phyloP scores from a whole-genome alignment of 225 moss, liverwort and hornwort species.

The Pleurozium schreberi region DNA sequence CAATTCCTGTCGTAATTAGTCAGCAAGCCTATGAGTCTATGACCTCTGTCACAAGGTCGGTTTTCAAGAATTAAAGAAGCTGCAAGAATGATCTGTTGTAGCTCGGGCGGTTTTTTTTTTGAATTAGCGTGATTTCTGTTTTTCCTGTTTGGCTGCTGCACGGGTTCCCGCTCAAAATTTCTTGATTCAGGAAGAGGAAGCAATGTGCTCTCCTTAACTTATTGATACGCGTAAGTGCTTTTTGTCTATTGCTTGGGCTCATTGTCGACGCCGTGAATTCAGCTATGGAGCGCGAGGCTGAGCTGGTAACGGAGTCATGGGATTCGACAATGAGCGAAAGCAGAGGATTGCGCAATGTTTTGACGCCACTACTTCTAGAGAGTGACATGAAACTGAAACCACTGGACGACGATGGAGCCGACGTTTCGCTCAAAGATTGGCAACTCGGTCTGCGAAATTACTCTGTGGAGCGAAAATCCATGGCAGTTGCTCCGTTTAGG shows the following conservation, averaged over 20 bases:
- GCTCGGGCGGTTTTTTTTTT: not conserved
- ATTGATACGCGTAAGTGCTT: not conserved
- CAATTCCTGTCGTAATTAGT: not conserved
- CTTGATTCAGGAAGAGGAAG: not conserved
- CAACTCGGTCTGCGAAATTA: conserved; percentile 18
- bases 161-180: not conserved
- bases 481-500: not conserved
- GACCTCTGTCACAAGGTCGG: not conserved
- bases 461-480: not conserved
- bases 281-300: not conserved
- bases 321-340: not conserved
- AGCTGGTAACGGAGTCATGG: conserved; percentile 1
- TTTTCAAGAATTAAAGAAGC: not conserved
- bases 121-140: not conserved
- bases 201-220: not conserved
- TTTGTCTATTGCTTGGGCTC: not conserved
- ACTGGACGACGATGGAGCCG: conserved; percentile 12
- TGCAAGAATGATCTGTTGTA: not conserved
- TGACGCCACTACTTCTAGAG: not conserved
- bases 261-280: not conserved
- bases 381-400: not conserved
- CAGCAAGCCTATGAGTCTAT: not conserved
- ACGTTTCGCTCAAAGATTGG: conserved; percentile 30
- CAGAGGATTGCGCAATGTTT: not conserved
- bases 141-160: not conserved